phyloP scores from a whole-genome alignment of 2,329 filamentous ascomycete species.

The Aureobasidium zeae region DNA sequence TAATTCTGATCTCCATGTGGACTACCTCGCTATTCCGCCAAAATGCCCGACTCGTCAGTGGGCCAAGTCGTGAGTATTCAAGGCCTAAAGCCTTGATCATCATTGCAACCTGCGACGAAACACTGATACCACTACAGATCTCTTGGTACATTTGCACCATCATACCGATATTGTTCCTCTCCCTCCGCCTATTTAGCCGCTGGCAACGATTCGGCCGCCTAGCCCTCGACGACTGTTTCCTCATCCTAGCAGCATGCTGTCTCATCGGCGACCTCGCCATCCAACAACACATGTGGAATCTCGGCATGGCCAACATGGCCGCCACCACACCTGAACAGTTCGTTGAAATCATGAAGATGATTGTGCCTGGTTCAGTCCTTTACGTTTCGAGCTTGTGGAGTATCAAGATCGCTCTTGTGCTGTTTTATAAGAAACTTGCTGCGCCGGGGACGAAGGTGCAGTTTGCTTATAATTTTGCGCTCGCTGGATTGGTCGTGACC shows the following conservation, averaged over 20 bases:
- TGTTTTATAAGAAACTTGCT: conserved; percentile 12
- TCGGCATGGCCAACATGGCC: conserved; percentile 2
- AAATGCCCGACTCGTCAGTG: conserved; percentile 12
- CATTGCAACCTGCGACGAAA: no score
- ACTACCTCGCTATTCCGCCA: no score
- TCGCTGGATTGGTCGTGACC: conserved; percentile 6
- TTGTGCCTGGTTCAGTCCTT: conserved; percentile 10
- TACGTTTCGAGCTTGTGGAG: conserved; percentile 2
- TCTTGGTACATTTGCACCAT: conserved; percentile 16
- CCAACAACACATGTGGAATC: conserved; percentile 15
- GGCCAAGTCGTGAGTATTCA: conserved; percentile 10
- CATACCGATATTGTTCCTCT: conserved; percentile 10
- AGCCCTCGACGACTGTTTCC: conserved; percentile 8
- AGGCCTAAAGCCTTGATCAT: no score
- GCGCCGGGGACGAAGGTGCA: conserved; percentile 8
- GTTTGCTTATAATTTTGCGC: conserved; percentile 4
- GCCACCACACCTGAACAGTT: neutral
- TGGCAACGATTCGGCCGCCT: conserved; percentile 11
- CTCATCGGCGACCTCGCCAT: conserved; percentile 8
- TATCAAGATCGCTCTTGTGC: conserved; percentile 8
- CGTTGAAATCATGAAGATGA: conserved; percentile 12
- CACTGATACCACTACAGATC: no score
- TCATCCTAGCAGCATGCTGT: conserved; percentile 8
- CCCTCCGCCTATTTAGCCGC: conserved; percentile 3
- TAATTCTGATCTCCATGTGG: no score